Conservation (phyloP, 805 yeast genomes). For the Jamesozyma jinghongensis region DNA sequence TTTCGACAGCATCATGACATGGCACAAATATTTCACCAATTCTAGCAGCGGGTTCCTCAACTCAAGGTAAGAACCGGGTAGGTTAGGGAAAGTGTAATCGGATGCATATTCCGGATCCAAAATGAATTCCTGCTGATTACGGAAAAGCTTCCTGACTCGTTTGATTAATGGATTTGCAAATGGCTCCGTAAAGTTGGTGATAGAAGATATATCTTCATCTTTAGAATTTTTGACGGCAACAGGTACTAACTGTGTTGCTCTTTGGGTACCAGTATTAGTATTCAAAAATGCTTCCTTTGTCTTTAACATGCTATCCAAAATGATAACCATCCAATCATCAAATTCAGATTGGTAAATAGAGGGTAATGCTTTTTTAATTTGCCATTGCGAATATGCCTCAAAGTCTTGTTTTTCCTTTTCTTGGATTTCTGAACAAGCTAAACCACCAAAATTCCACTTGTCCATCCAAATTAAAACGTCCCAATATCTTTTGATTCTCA, state of each 20-base stretch:
- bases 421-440: constrained; percentile 35
- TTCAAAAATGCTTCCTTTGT: constrained; percentile 34
- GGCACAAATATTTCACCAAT: constrained; percentile 64
- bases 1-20: constrained; percentile 58
- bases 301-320: constrained; percentile 59
- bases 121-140: constrained; percentile 65
- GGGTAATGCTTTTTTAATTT: constrained; percentile 66
- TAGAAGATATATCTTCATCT: constrained; percentile 33
- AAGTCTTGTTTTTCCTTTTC: constrained; percentile 33
- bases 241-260: constrained; percentile 61
- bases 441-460: constrained; percentile 76
- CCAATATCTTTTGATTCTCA: constrained; percentile 74
- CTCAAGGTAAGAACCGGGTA: constrained; percentile 62
- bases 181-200: constrained; percentile 42
- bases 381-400: constrained; percentile 60
- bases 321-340: constrained; percentile 74
- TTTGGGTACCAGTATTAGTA: constrained; percentile 40
- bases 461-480: constrained; percentile 95
- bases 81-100: constrained; percentile 63
- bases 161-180: constrained; percentile 57
- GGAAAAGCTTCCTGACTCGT: constrained; percentile 55
- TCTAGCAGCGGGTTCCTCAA: constrained; percentile 69
- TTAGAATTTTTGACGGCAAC: constrained; percentile 30
- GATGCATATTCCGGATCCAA: constrained; percentile 51
- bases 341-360: constrained; percentile 69